Percentiles rank a stretch among this genome's conserved stretches.
phyloP scores from a whole-genome alignment of 495 filamentous ascomycete genomes.

The Xylaria venustula region DNA sequence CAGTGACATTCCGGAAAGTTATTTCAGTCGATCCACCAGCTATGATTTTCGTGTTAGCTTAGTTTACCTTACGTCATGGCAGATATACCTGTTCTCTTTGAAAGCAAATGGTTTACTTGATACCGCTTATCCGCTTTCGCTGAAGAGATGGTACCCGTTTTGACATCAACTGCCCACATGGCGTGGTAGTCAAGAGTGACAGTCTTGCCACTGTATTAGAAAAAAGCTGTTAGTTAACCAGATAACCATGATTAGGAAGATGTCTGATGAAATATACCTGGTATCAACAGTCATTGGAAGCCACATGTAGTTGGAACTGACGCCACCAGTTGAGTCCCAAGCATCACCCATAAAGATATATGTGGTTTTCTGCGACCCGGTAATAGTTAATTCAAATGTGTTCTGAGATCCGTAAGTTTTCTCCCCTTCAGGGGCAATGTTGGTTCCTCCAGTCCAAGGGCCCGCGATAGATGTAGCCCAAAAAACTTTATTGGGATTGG shows the following conservation, averaged over 20 bases:
- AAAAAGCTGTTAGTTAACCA: not conserved
- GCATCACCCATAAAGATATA: slow-evolving; percentile 47
- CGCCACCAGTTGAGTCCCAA: slow-evolving; percentile 43
- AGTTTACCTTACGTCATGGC: not conserved
- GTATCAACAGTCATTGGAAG: slow-evolving; percentile 37
- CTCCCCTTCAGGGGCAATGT: slow-evolving; percentile 40
- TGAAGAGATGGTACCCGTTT: slow-evolving; percentile 38
- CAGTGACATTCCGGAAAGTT: slow-evolving; percentile 42
- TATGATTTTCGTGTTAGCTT: slow-evolving; percentile 5
- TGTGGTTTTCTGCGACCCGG: slow-evolving; percentile 38
- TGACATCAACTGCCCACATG: slow-evolving; percentile 46
- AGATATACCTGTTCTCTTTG: slow-evolving; percentile 25
- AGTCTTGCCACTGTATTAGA: slow-evolving; percentile 21
- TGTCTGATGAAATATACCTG: slow-evolving; percentile 15
- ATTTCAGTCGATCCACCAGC: slow-evolving; percentile 22
- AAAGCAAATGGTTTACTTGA: slow-evolving; percentile 26
- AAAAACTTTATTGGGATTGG: slow-evolving; percentile 47
- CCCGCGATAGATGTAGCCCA: slow-evolving; percentile 34
- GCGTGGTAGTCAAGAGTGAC: slow-evolving; percentile 41
- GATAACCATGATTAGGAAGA: not conserved
- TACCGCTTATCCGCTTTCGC: slow-evolving; percentile 33
- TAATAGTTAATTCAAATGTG: slow-evolving; percentile 42
- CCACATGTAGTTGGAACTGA: slow-evolving; percentile 41
- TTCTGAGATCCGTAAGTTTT: slow-evolving; percentile 49
- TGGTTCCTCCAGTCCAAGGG: slow-evolving; percentile 37